These are phyloP conservation scores for Protostelium mycophagum DNA, from an alignment of 78 protist genomes.

Conservation along the genomic window DNA sequence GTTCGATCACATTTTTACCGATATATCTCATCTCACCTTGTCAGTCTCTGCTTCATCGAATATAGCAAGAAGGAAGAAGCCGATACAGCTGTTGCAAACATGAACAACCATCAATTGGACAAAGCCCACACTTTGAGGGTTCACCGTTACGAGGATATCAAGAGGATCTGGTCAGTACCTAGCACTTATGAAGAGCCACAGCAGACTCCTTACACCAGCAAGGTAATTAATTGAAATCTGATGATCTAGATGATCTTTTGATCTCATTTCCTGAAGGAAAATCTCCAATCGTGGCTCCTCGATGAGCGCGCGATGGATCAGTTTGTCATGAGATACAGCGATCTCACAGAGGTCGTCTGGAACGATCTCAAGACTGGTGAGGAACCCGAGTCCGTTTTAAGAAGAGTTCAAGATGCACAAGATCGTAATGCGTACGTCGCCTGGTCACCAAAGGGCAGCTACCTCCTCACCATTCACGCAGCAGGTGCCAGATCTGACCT, in stretches of 20 bases:
- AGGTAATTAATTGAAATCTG: background rate
- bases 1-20: background rate
- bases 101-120: conserved; percentile 20
- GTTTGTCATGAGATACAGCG: conserved; percentile 62
- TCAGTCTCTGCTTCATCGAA: conserved; percentile 45
- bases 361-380: conserved; percentile 50
- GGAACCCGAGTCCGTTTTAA: conserved; percentile 11
- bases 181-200: conserved; percentile 12
- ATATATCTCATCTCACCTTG: background rate
- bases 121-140: conserved; percentile 15
- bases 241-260: background rate
- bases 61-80: conserved; percentile 27
- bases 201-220: background rate
- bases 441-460: conserved; percentile 90
- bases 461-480: conserved; percentile 84
- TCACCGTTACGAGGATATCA: conserved; percentile 31
- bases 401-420: background rate
- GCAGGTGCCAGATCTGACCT: background rate
- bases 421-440: conserved; percentile 47
- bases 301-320: conserved; percentile 32
- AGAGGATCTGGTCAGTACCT: conserved; percentile 8
- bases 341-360: conserved; percentile 74
- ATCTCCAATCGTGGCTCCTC: conserved; percentile 29
- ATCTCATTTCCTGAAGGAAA: conserved; percentile 13
- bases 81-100: conserved; percentile 9